phyloP scores from a whole-genome alignment of 352 stramenopile genomes.

The Thalassiosira delicatula region DNA sequence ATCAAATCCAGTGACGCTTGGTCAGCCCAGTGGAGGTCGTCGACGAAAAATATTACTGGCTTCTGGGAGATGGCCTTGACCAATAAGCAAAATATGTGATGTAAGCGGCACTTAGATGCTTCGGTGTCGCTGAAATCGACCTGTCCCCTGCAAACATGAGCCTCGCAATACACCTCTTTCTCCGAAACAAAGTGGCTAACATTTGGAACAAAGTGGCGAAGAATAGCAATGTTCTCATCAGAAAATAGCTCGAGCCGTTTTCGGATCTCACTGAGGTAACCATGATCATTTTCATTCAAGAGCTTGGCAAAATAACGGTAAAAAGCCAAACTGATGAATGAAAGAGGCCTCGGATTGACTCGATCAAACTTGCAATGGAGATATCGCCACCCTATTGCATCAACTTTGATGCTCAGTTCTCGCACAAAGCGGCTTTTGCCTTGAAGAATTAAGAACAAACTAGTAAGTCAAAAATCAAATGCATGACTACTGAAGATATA shows the following conservation, averaged over 20 bases:
- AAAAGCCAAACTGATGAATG: conserved; percentile 34
- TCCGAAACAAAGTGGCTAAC: conserved; percentile 12
- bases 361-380: conserved; percentile 47
- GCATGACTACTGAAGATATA: no score
- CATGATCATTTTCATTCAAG: background rate
- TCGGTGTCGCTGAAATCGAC: no score
- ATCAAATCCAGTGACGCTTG: conserved; percentile 30
- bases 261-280: conserved; percentile 1
- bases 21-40: conserved; percentile 50
- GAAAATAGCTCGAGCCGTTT: background rate
- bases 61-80: conserved; percentile 32
- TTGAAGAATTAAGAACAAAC: no score
- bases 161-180: background rate
- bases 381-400: conserved; percentile 27
- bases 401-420: conserved; percentile 16
- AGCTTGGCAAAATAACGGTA: conserved; percentile 27
- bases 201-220: conserved; percentile 30
- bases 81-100: conserved; percentile 35
- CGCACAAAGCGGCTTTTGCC: conserved; percentile 36
- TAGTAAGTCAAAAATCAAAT: no score
- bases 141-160: no score
- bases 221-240: conserved; percentile 11
- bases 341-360: conserved; percentile 12
- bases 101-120: conserved; percentile 15
- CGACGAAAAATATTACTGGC: conserved; percentile 31